Conservation (phyloP, 2,329 filamentous ascomycete genomes). For the Arthrobotrys sinensis region DNA sequence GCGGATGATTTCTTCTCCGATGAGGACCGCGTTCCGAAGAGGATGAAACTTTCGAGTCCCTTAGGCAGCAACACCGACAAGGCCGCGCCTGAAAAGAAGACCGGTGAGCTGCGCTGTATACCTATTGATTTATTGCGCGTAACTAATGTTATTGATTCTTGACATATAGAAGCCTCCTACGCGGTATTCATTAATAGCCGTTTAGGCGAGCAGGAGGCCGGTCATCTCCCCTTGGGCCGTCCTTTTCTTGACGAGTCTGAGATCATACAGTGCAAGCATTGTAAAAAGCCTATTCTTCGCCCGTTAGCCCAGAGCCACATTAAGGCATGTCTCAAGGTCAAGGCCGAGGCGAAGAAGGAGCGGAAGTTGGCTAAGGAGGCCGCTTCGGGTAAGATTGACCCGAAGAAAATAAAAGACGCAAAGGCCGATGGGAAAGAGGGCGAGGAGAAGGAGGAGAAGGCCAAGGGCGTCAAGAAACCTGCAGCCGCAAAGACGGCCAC, state of each 20-base stretch:
- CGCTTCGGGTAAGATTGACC: conserved; percentile 68
- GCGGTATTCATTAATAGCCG: conserved; percentile 66
- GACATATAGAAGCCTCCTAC: conserved; percentile 36
- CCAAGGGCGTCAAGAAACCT: conserved; percentile 63
- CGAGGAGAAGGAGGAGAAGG: conserved; percentile 67
- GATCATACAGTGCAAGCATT: conserved; percentile 90
- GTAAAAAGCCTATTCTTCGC: conserved; percentile 87
- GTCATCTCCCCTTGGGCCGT: conserved; percentile 84
- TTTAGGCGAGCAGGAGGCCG: conserved; percentile 81
- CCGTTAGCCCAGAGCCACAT: conserved; percentile 84
- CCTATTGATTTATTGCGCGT: neutral
- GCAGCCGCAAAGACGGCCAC: conserved; percentile 67
- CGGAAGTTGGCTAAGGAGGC: conserved; percentile 80
- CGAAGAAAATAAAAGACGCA: conserved; percentile 66
- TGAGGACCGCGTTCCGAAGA: conserved; percentile 55
- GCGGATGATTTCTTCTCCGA: conserved; percentile 51
- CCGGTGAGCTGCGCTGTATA: conserved; percentile 24
- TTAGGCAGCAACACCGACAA: conserved; percentile 45
- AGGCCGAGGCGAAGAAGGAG: conserved; percentile 80
- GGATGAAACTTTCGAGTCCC: conserved; percentile 30
- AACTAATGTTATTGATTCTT: neutral
- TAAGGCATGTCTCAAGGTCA: conserved; percentile 84
- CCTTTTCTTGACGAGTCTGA: conserved; percentile 86
- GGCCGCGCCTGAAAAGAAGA: conserved; percentile 40
- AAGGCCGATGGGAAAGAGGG: conserved; percentile 65